Conservation (phyloP, 306 rosid species). For the Erythrophleum fordii region DNA sequence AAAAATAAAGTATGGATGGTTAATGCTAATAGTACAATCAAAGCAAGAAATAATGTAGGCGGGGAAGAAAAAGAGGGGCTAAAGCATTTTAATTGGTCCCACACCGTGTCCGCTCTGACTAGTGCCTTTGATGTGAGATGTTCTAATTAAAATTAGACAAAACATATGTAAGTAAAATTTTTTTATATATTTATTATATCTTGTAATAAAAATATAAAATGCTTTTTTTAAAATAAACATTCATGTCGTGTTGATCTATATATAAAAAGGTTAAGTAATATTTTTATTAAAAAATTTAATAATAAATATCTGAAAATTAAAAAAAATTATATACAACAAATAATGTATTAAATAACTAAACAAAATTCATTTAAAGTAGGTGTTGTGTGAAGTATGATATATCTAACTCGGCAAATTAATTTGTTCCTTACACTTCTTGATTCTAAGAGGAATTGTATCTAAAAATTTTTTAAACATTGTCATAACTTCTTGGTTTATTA, state of each 20-base stretch:
- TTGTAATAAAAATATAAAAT: background rate
- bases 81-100: slow-evolving; percentile 66
- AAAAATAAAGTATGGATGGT: slow-evolving; percentile 50
- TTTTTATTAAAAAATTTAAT: too few species aligned
- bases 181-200: background rate
- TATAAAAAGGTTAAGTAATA: too few species aligned
- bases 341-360: too few species aligned
- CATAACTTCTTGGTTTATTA: background rate
- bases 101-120: slow-evolving; percentile 47
- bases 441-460: too few species aligned
- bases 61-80: slow-evolving; percentile 52
- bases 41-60: slow-evolving; percentile 63
- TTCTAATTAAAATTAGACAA: background rate
- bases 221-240: too few species aligned
- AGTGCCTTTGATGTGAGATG: slow-evolving; percentile 50
- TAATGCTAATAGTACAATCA: slow-evolving; percentile 54
- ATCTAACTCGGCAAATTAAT: too few species aligned
- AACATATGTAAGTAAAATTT: background rate
- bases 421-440: too few species aligned
- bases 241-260: too few species aligned
- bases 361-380: too few species aligned
- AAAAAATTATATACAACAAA: too few species aligned
- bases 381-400: too few species aligned
- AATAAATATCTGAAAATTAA: too few species aligned
- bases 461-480: background rate